phyloP scores from a whole-genome alignment of 1,284 basidiomycete species.

The Ceratobasidium sp. region DNA sequence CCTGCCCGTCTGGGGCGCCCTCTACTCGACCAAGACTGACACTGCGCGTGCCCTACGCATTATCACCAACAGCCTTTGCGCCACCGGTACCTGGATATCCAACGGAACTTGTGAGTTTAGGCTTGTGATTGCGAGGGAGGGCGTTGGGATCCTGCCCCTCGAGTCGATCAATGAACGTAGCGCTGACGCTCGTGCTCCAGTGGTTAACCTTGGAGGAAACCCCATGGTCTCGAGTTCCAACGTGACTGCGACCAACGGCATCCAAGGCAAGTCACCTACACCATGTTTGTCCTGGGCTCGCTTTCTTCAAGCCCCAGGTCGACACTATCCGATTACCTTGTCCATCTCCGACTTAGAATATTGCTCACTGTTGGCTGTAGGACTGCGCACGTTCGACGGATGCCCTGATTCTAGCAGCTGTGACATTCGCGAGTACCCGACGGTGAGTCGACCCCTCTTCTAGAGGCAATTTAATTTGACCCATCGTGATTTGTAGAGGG shows the following conservation, averaged over 20 bases:
- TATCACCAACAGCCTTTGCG: slow-evolving; percentile 89
- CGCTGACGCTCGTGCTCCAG: slow-evolving; percentile 4
- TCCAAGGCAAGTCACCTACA: slow-evolving; percentile 51
- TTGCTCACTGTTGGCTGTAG: slow-evolving; percentile 49
- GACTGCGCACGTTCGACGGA: slow-evolving; percentile 78
- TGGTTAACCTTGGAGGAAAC: slow-evolving; percentile 83
- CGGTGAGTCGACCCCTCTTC: too few species aligned
- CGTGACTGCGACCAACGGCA: not conserved
- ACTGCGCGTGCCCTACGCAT: slow-evolving; percentile 73
- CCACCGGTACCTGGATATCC: slow-evolving; percentile 80
- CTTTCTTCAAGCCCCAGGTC: too few species aligned
- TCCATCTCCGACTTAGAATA: too few species aligned
- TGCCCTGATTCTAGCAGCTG: slow-evolving; percentile 68
- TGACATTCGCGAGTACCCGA: slow-evolving; percentile 74
- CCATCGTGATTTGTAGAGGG: too few species aligned
- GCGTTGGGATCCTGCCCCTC: not conserved
- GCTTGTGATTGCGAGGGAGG: not conserved
- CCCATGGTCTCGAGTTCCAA: slow-evolving; percentile 66
- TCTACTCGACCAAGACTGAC: slow-evolving; percentile 77
- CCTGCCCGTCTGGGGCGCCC: slow-evolving; percentile 77
- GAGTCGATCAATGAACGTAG: too few species aligned
- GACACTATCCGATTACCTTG: too few species aligned
- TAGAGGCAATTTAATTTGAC: too few species aligned
- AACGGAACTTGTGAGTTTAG: slow-evolving; percentile 70
- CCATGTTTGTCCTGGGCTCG: too few species aligned